Base-by-base conservation (phyloP, 441 rosid species). In the Pelargonium australe region DNA sequence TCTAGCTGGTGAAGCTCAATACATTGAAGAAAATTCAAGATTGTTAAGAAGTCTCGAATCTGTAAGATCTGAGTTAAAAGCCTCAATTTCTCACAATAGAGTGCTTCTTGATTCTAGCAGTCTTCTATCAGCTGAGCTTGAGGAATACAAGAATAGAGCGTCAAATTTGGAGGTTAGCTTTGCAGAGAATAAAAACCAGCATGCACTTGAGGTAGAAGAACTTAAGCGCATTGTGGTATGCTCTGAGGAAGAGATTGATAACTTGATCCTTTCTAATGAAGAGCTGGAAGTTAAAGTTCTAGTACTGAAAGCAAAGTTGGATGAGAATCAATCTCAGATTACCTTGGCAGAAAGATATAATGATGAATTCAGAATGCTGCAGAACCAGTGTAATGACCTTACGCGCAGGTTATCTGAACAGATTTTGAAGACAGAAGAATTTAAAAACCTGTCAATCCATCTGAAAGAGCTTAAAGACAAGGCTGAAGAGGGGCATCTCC, bases 401-500 rank as follows among this genome's bases (percentile, higher is more conserved):
- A 75, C 83, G 5, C 87, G 73, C 75, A 92, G 73, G 82, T 91
- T 92, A 64, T 85, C 96, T 63, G 92, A 83, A 77, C 98, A 95
- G 84, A 78, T 76, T 77, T 71, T 85, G 85, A 90, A 87, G 89
- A 88, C 98, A 63, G 96, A 90, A 81, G 98, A 95, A 80, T 88
- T 87, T 76, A 89, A 81, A 77, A 90, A 81, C 80, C 84, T 95
- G 89, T 85, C 94, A 71, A 73, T 73, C 71, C 98, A 86, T 81
- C 80, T 92, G 81, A 89, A 83, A 84, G 97, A 87, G 85, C 96
- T 90, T 69, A 95, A 95, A 81, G 94, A 89, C 76, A 86, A 85
- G 81, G 90, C 96, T 72, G 96, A 95, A 16, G 85, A 83, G 17
- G 97, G 89, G 79, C 72, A 77, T 74, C 70, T 63, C 64, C 86